phyloP scores from a whole-genome alignment of 805 yeast species.

The Wickerhamiella allomyrinae region DNA sequence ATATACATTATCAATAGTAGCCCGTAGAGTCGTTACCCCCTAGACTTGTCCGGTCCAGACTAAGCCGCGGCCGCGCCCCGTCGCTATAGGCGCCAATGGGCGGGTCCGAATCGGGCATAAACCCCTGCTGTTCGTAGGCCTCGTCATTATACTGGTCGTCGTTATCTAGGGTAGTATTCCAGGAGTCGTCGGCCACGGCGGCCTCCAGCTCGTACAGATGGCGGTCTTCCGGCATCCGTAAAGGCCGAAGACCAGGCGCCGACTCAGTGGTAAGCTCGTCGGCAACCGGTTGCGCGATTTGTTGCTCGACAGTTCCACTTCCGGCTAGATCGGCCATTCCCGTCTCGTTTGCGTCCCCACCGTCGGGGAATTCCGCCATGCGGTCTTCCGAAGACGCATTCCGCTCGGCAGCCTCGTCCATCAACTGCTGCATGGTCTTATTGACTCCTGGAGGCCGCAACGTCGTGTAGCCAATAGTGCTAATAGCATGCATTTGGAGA shows the following conservation, averaged over 20 bases:
- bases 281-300: no score
- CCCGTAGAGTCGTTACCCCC: no score
- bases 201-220: slow-evolving; percentile 2
- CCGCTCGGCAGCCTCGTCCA: slow-evolving; percentile 16
- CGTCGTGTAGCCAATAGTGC: background rate
- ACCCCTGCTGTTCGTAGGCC: slow-evolving; percentile 5
- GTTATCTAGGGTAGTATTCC: background rate
- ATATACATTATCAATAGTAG: no score
- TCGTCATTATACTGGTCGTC: slow-evolving; percentile 6
- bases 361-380: no score
- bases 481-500: background rate
- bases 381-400: slow-evolving; percentile 4
- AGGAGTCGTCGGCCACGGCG: background rate
- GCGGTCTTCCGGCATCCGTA: slow-evolving; percentile 2
- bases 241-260: no score
- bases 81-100: no score
- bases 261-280: no score
- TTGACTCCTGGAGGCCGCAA: slow-evolving; percentile 46
- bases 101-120: slow-evolving; percentile 6
- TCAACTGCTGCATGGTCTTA: slow-evolving; percentile 32
- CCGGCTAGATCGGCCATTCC: no score
- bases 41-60: no score
- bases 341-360: no score
- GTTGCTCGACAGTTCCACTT: no score
- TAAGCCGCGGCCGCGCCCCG: no score